A percentile compares a stretch with the other conserved stretches of the same genome.
These are phyloP conservation scores for Silene coronaria DNA, from an alignment of 179 eudicot genomes.

Conservation along the genomic window DNA sequence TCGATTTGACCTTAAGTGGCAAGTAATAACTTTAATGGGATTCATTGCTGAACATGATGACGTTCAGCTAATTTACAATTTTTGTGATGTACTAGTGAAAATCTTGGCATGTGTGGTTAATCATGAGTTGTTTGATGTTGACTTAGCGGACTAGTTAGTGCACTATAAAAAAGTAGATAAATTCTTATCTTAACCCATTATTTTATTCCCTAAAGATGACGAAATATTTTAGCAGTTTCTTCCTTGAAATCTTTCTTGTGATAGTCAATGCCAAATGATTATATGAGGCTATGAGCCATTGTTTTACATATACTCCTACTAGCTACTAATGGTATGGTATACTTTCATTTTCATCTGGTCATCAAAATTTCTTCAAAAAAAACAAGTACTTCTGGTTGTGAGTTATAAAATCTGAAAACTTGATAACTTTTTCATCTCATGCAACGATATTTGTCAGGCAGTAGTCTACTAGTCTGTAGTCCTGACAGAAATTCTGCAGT, in stretches of 20 bases:
- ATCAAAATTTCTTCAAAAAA: background rate
- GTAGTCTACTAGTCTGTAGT: no score
- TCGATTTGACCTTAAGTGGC: background rate
- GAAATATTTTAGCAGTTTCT: background rate
- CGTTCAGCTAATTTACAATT: background rate
- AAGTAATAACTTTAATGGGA: background rate
- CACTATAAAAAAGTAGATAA: slow-evolving; percentile 9
- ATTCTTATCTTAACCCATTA: slow-evolving; percentile 6
- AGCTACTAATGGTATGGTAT: background rate
- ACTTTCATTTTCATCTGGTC: background rate
- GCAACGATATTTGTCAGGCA: background rate
- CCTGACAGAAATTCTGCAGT: background rate
- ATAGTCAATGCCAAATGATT: background rate
- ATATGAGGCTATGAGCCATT: background rate
- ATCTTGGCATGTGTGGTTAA: slow-evolving; percentile 5
- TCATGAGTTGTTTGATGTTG: slow-evolving; percentile 11
- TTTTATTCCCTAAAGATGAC: background rate
- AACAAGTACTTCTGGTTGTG: background rate
- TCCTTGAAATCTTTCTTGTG: background rate
- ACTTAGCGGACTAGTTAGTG: slow-evolving; percentile 1
- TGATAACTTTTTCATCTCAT: background rate
- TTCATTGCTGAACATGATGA: background rate
- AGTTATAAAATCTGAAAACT: background rate
- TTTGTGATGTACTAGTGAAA: slow-evolving; percentile 2
- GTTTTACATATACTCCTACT: background rate